phyloP scores from a whole-genome alignment of 108 stramenopile species.

The Epipyxis sp. region DNA sequence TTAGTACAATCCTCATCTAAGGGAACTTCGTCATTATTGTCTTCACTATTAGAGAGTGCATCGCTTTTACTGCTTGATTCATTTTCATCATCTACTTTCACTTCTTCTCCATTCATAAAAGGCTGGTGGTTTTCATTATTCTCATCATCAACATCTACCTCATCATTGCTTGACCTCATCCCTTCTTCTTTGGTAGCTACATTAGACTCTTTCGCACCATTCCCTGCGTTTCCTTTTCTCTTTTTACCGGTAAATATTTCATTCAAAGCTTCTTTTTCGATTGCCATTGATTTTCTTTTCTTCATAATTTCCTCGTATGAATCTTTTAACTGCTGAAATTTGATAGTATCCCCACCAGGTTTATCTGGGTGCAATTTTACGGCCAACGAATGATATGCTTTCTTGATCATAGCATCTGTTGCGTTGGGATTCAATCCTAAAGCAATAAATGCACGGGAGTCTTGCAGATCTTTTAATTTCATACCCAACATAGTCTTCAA shows the following conservation, averaged over 20 bases:
- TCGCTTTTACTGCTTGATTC: too few species aligned
- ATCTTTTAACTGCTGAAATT: neutral
- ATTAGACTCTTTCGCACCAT: neutral
- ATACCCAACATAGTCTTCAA: neutral
- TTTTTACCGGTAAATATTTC: neutral
- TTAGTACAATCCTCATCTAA: neutral
- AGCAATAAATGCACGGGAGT: neutral
- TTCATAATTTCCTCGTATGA: neutral
- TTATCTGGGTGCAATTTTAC: constrained; percentile 85
- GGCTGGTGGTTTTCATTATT: neutral
- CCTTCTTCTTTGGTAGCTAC: neutral
- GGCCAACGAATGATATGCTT: constrained; percentile 80
- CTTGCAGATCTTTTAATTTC: neutral
- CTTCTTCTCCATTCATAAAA: neutral
- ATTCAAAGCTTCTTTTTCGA: neutral
- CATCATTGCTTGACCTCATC: neutral
- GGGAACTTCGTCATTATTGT: neutral
- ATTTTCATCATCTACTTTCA: neutral
- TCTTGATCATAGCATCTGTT: constrained; percentile 70
- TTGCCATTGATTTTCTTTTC: neutral
- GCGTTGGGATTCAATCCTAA: constrained; percentile 70
- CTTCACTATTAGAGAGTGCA: neutral
- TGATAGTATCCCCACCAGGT: constrained; percentile 23
- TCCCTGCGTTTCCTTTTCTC: neutral
- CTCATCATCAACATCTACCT: constrained; percentile 12